phyloP scores from a whole-genome alignment of 768 basidiomycete genomes.

The Pulveroboletus sp. region DNA sequence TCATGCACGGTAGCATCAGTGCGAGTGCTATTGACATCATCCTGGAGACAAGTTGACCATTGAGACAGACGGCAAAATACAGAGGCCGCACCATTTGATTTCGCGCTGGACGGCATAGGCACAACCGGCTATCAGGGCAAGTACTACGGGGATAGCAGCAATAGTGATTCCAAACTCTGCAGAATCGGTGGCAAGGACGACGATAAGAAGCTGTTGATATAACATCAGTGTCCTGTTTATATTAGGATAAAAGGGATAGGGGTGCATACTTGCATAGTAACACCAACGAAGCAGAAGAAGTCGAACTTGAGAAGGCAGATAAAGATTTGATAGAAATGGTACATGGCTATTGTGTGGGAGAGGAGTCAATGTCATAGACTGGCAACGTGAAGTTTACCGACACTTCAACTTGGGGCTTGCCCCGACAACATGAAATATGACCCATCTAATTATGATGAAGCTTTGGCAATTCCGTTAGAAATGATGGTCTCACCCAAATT shows the following conservation, averaged over 20 bases:
- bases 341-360: conserved; percentile 57
- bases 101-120: conserved; percentile 73
- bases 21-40: conserved; percentile 68
- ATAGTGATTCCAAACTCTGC: conserved; percentile 82
- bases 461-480: background rate
- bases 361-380: background rate
- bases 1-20: conserved; percentile 72
- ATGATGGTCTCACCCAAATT: conserved; percentile 64
- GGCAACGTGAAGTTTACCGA: conserved; percentile 30
- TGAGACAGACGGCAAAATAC: background rate
- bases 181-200: conserved; percentile 58
- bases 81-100: conserved; percentile 59
- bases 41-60: conserved; percentile 26
- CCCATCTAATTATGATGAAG: conserved; percentile 54
- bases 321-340: conserved; percentile 83
- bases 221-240: background rate
- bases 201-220: conserved; percentile 63
- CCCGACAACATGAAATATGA: conserved; percentile 85
- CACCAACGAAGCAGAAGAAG: conserved; percentile 83
- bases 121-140: conserved; percentile 59
- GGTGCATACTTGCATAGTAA: conserved; percentile 72
- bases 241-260: background rate
- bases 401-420: conserved; percentile 83
- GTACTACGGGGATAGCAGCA: conserved; percentile 75
- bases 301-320: conserved; percentile 87